phyloP scores from a whole-genome alignment of 2,329 filamentous ascomycete species.

The Colletotrichum camelliae region DNA sequence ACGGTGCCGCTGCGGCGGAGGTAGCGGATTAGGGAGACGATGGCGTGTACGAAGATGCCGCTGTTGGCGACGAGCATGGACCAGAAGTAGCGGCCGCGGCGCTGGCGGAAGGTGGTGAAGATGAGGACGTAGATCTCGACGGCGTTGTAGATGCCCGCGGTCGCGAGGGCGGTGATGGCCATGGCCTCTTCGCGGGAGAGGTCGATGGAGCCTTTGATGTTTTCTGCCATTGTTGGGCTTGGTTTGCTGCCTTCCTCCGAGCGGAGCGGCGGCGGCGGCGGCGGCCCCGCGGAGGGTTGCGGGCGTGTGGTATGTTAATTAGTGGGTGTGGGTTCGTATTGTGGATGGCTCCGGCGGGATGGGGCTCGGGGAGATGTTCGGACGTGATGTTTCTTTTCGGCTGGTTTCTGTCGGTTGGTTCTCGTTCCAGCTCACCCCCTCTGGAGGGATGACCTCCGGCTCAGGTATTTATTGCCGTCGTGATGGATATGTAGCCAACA shows the following conservation, averaged over 20 bases:
- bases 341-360: neutral
- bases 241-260: neutral
- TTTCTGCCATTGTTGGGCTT: neutral
- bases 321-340: neutral
- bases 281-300: neutral
- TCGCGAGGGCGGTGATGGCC: constrained; percentile 25
- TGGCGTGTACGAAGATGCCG: constrained; percentile 58
- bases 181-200: constrained; percentile 13
- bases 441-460: neutral
- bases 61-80: constrained; percentile 29
- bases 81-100: constrained; percentile 34
- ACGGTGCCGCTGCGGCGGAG: constrained; percentile 49
- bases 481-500: neutral
- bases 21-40: constrained; percentile 54
- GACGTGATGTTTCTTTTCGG: neutral
- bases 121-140: constrained; percentile 30
- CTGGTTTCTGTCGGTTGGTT: neutral
- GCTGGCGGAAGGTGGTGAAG: constrained; percentile 28
- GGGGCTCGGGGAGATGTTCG: neutral
- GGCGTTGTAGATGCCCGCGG: constrained; percentile 26
- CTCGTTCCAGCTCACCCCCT: neutral
- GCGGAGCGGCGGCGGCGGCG: neutral
- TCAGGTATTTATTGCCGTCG: neutral
- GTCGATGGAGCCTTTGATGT: neutral
- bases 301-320: neutral